A percentile compares a stretch with the other conserved stretches of the same genome.
Evolutionary conservation across 2,329 filamentous ascomycete species (phyloP).

Genomic region (Cordyceps javanica): DNA sequence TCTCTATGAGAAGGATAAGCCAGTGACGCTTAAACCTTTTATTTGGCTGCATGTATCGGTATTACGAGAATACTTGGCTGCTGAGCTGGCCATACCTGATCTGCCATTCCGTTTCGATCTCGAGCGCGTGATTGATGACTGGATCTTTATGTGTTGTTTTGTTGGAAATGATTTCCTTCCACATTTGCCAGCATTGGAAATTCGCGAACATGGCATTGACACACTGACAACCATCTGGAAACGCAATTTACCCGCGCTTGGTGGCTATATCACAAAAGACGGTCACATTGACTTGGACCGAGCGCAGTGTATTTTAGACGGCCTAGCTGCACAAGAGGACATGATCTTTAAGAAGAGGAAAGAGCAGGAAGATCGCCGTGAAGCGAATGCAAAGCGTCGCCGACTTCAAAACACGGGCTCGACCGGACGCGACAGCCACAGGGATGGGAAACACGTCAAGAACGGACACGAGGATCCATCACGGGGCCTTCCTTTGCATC

Average conservation of each 20-base stretch:
- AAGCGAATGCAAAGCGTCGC: slow-evolving; percentile 71
- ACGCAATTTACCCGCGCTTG: slow-evolving; percentile 85
- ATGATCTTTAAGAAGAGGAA: slow-evolving; percentile 85
- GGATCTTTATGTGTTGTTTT: slow-evolving; percentile 99
- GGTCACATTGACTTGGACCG: slow-evolving; percentile 81
- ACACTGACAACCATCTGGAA: slow-evolving; percentile 96
- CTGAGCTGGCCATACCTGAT: slow-evolving; percentile 77
- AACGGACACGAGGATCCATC: slow-evolving; percentile 30
- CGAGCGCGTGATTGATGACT: slow-evolving; percentile 91
- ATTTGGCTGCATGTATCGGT: slow-evolving; percentile 96
- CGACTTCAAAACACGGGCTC: slow-evolving; percentile 55
- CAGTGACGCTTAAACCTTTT: slow-evolving; percentile 74
- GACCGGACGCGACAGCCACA: slow-evolving; percentile 15
- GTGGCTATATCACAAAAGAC: slow-evolving; percentile 93
- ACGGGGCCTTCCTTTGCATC: slow-evolving; percentile 26
- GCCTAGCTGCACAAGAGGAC: slow-evolving; percentile 87
- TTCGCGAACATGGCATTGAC: slow-evolving; percentile 94
- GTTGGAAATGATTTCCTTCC: slow-evolving; percentile 98
- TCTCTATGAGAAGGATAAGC: slow-evolving; percentile 73
- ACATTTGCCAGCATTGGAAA: slow-evolving; percentile 94
- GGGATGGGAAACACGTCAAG: slow-evolving; percentile 17
- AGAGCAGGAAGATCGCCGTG: slow-evolving; percentile 76
- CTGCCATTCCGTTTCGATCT: slow-evolving; percentile 87
- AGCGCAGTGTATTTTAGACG: slow-evolving; percentile 81
- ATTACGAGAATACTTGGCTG: slow-evolving; percentile 84